These are phyloP conservation scores for Medicago lupulina DNA, from an alignment of 306 rosid genomes.

Conservation along the genomic window DNA sequence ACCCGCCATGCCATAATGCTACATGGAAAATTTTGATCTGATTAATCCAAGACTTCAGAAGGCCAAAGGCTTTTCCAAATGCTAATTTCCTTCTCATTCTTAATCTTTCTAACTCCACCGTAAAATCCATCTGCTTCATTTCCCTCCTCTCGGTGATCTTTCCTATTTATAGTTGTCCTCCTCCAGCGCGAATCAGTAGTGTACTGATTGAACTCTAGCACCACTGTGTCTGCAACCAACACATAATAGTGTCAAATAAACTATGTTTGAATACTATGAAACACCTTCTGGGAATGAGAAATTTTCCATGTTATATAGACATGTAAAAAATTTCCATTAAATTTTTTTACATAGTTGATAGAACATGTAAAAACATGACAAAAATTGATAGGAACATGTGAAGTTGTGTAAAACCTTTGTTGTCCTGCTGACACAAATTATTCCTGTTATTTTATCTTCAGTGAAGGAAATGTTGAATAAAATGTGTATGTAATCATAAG, in stretches of 20 bases:
- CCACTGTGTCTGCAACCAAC: constrained; percentile 68
- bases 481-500: not conserved
- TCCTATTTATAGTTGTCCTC: constrained; percentile 59
- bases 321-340: not conserved
- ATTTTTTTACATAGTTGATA: not conserved
- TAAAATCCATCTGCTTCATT: constrained; percentile 87
- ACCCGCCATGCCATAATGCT: constrained; percentile 33
- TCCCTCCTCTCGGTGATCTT: constrained; percentile 84
- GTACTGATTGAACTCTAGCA: constrained; percentile 93
- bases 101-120: constrained; percentile 87
- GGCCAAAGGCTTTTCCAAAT: constrained; percentile 88
- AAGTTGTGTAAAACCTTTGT: not conserved
- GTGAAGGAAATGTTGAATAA: not conserved
- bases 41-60: constrained; percentile 68
- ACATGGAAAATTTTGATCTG: constrained; percentile 21
- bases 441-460: no score
- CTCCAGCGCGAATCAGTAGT: constrained; percentile 85
- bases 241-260: constrained; percentile 39
- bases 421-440: constrained; percentile 15
- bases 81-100: constrained; percentile 55
- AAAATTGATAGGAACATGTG: constrained; percentile 13
- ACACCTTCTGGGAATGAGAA: not conserved
- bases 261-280: constrained; percentile 27
- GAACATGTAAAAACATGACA: not conserved
- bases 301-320: no score